A percentile compares a stretch with the other conserved stretches of the same genome.
phyloP scores from a whole-genome alignment of 2,329 filamentous ascomycete genomes.

The Colletotrichum godetiae region DNA sequence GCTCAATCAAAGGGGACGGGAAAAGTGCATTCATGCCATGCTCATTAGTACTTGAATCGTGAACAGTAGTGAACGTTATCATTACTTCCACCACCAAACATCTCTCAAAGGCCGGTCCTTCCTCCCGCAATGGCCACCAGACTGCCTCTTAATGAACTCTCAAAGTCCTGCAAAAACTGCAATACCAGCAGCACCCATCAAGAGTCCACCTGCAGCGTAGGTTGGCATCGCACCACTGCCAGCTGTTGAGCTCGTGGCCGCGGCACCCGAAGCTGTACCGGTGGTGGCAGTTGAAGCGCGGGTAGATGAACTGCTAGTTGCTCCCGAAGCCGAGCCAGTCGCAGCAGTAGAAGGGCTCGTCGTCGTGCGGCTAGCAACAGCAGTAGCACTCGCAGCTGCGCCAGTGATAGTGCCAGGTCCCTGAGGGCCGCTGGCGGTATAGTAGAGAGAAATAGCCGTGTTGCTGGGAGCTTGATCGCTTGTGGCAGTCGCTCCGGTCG shows the following conservation, averaged over 20 bases:
- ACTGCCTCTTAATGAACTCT: not conserved
- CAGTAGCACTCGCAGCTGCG: conserved; percentile 49
- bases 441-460: conserved; percentile 56
- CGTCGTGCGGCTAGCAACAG: conserved; percentile 35
- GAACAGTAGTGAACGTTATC: not conserved
- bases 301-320: not conserved
- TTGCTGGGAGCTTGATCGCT: conserved; percentile 48
- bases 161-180: conserved; percentile 44
- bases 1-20: not conserved
- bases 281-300: conserved; percentile 12
- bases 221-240: conserved; percentile 42
- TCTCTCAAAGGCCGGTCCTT: not conserved
- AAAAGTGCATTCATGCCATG: not conserved
- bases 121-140: not conserved
- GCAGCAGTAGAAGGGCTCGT: not conserved
- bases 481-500: conserved; percentile 44
- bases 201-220: conserved; percentile 40
- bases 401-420: conserved; percentile 56
- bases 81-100: not conserved
- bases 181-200: conserved; percentile 42
- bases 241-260: conserved; percentile 22
- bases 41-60: conserved; percentile 14
- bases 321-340: not conserved
- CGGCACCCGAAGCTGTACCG: conserved; percentile 15
- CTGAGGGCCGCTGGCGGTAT: conserved; percentile 50